Evolutionary conservation across 768 basidiomycete species (phyloP), one percentile per base, ranked within the genome.

Genomic region (Pulveroboletus frians): DNA sequence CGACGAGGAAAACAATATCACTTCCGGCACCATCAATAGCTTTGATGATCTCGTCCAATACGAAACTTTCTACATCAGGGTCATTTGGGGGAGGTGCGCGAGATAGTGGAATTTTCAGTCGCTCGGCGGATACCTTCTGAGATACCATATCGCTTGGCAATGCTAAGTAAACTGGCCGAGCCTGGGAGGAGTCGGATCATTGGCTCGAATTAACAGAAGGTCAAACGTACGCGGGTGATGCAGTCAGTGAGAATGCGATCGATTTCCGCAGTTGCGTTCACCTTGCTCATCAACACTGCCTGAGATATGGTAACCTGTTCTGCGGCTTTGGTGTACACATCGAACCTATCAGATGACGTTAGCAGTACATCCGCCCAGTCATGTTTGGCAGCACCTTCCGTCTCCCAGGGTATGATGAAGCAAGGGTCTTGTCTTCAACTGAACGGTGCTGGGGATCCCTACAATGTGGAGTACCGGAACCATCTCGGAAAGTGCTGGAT

Each of bases 401-500:
- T 92, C 86, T 36, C 91, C 92, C 10, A 94, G 78, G 0, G 91
- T 93, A 59, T 94, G 92, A 60, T 94, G 92, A 26, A 95, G 75
- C 65, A 92, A 71, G 4, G 88, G 84, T 43, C 79, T 80, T 21
- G 70, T 69, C 66, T 80, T 82, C 59, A 91, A 85, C 56, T 92
- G 83, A 11, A 68, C 57, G 4, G 85, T 89, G 58, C 79, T 84
- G 1, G 92, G 92, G 1, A 80, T 80, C 37, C 93, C 92, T 27
- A 85, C 93, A 44, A 97, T 77, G 59, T 95, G 93, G 11, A 97
- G 73, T 2, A 95, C 78, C 9, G 93, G 93, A 4, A 97, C 83
- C 73, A 90, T 87, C 67, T 96, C 92, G 37, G 91, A 83, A 63
- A 84, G 84, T 14, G 85, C 85, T 85, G 29, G 1, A 29, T 14